These are phyloP conservation scores for Rosa rugosa DNA, from an alignment of 306 rosid genomes.

Conservation along the genomic window DNA sequence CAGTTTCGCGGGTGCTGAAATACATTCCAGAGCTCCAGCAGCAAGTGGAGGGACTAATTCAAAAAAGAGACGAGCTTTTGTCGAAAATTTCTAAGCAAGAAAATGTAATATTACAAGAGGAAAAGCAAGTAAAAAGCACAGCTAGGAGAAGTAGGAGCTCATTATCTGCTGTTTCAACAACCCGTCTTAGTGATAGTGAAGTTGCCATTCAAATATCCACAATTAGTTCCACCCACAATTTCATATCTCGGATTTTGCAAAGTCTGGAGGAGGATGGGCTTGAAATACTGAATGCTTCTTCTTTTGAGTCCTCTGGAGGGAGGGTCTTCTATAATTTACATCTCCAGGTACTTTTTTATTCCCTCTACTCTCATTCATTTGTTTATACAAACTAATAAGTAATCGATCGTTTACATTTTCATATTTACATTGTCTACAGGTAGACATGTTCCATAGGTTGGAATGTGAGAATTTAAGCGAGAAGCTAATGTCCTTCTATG, in stretches of 20 bases:
- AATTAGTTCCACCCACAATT: slow-evolving; percentile 16
- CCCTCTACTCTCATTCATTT: background rate
- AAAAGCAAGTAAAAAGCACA: background rate
- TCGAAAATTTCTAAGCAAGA: slow-evolving; percentile 21
- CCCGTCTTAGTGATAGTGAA: slow-evolving; percentile 48
- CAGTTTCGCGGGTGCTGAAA: slow-evolving; percentile 50
- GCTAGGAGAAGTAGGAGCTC: slow-evolving; percentile 12
- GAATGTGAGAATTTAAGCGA: slow-evolving; percentile 17
- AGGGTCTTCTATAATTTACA: slow-evolving; percentile 56
- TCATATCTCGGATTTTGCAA: slow-evolving; percentile 43
- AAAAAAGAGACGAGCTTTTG: slow-evolving; percentile 54
- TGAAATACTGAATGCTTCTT: slow-evolving; percentile 53
- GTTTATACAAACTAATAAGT: background rate
- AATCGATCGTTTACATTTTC: background rate
- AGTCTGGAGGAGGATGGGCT: slow-evolving; percentile 53
- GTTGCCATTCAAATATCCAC: slow-evolving; percentile 52
- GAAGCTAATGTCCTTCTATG: slow-evolving; percentile 5
- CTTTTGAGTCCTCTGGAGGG: slow-evolving; percentile 53
- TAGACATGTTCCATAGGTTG: slow-evolving; percentile 9
- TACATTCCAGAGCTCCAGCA: slow-evolving; percentile 66
- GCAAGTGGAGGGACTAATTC: slow-evolving; percentile 47
- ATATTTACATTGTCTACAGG: slow-evolving; percentile 1
- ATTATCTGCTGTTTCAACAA: slow-evolving; percentile 44
- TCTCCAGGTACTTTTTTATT: slow-evolving; percentile 35
- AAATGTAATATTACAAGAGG: background rate